These are phyloP conservation scores for Aureobasidium sp. DNA, from an alignment of 2,329 filamentous ascomycete genomes.

Conservation along the genomic window DNA sequence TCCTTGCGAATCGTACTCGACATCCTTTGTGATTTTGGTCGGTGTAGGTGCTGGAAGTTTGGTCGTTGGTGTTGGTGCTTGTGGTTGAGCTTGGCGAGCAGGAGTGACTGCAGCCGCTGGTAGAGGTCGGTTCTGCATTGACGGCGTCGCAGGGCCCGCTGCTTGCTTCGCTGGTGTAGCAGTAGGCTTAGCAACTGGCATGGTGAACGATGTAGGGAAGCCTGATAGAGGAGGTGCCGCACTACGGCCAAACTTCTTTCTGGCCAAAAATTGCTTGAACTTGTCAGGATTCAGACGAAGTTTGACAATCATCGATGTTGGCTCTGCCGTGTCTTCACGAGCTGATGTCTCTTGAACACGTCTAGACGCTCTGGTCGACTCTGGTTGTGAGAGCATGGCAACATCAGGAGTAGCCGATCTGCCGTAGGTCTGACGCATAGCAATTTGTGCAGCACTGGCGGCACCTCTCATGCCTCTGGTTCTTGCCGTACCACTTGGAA, in stretches of 20 bases:
- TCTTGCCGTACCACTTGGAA: conserved; percentile 61
- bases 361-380: conserved; percentile 55
- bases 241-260: conserved; percentile 37
- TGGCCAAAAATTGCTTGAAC: conserved; percentile 57
- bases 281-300: conserved; percentile 66
- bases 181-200: conserved; percentile 37
- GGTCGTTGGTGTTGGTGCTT: not conserved
- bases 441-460: conserved; percentile 75
- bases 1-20: conserved; percentile 37
- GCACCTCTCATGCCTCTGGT: conserved; percentile 85
- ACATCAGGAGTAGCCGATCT: conserved; percentile 87
- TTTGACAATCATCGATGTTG: conserved; percentile 63
- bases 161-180: conserved; percentile 34
- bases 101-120: conserved; percentile 6
- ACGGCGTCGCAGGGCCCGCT: conserved; percentile 8
- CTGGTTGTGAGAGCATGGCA: conserved; percentile 56
- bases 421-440: conserved; percentile 64
- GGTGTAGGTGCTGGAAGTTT: conserved; percentile 21
- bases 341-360: conserved; percentile 49
- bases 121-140: conserved; percentile 11
- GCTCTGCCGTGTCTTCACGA: conserved; percentile 79
- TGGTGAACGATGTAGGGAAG: conserved; percentile 35
- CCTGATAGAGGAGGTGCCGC: conserved; percentile 21
- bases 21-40: conserved; percentile 16
- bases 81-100: not conserved